phyloP scores from a whole-genome alignment of 495 filamentous ascomycete species.

The Penicillium bovifimosum region DNA sequence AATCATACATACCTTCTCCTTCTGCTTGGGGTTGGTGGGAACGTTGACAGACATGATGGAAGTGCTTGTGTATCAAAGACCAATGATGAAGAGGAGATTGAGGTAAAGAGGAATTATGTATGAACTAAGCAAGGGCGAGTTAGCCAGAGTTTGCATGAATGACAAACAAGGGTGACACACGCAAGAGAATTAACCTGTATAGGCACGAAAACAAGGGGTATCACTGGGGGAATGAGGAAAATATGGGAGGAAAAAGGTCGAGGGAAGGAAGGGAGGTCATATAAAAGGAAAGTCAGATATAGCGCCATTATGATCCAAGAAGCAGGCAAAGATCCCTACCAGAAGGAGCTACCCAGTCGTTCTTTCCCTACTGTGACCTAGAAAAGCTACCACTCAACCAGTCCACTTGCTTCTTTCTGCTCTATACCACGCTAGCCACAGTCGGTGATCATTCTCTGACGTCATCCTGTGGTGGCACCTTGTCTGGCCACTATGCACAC shows the following conservation, averaged over 20 bases:
- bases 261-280: slow-evolving; percentile 3
- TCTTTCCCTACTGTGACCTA: neutral
- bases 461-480: slow-evolving; percentile 6
- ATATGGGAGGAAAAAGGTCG: slow-evolving; percentile 9
- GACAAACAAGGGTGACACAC: slow-evolving; percentile 12
- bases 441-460: slow-evolving; percentile 3
- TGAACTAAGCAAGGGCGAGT: slow-evolving; percentile 3
- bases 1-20: slow-evolving; percentile 39
- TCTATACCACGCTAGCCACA: neutral
- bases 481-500: neutral
- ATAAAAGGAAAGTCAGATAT: slow-evolving; percentile 2
- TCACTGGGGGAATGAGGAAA: slow-evolving; percentile 32
- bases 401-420: no score
- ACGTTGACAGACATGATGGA: slow-evolving; percentile 57
- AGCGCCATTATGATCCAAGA: slow-evolving; percentile 4
- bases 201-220: slow-evolving; percentile 26
- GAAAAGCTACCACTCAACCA: neutral
- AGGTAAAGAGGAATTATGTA: slow-evolving; percentile 6
- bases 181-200: slow-evolving; percentile 5
- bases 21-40: slow-evolving; percentile 57
- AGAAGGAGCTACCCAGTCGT: neutral
- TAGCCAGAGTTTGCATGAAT: slow-evolving; percentile 12
- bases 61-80: slow-evolving; percentile 2
- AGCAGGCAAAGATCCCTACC: slow-evolving; percentile 6
- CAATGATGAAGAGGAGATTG: slow-evolving; percentile 1